Percentiles rank a stretch among this genome's conserved stretches.
Conservation (phyloP, 768 basidiomycete genomes). For the Gymnopilus junonius region DNA sequence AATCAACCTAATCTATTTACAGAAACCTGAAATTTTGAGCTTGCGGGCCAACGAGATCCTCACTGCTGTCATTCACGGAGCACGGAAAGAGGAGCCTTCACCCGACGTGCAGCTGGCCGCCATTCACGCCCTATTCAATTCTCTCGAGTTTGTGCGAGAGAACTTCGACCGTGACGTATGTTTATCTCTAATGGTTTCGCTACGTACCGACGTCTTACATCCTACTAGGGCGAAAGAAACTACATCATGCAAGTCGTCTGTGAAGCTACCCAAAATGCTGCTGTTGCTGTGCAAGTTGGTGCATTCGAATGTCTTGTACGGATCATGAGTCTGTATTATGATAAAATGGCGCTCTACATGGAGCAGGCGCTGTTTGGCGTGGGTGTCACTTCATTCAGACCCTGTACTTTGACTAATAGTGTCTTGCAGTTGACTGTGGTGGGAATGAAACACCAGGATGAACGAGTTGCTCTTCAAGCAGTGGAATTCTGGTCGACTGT, state of each 20-base stretch:
- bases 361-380: constrained; percentile 98
- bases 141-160: constrained; percentile 95
- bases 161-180: constrained; percentile 97
- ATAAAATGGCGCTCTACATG: constrained; percentile 99
- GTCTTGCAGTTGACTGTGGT: constrained; percentile 83
- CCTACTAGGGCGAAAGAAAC: constrained; percentile 91
- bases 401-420: constrained; percentile 10
- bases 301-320: constrained; percentile 95
- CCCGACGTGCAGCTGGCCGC: constrained; percentile 92
- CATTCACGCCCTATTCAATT: constrained; percentile 91
- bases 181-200: constrained; percentile 14
- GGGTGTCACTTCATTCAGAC: constrained; percentile 37
- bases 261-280: constrained; percentile 90
- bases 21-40: constrained; percentile 94
- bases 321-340: constrained; percentile 98
- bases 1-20: constrained; percentile 21
- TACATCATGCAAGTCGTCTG: constrained; percentile 99
- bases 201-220: not conserved
- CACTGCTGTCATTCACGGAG: constrained; percentile 98
- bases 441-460: constrained; percentile 95
- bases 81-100: constrained; percentile 93
- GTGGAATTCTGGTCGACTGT: constrained; percentile 99
- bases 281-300: constrained; percentile 87
- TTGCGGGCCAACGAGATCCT: constrained; percentile 95
- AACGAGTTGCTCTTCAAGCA: constrained; percentile 92